phyloP scores from a whole-genome alignment of 176 grass and related monocot species.

The Oryza officinalis region DNA sequence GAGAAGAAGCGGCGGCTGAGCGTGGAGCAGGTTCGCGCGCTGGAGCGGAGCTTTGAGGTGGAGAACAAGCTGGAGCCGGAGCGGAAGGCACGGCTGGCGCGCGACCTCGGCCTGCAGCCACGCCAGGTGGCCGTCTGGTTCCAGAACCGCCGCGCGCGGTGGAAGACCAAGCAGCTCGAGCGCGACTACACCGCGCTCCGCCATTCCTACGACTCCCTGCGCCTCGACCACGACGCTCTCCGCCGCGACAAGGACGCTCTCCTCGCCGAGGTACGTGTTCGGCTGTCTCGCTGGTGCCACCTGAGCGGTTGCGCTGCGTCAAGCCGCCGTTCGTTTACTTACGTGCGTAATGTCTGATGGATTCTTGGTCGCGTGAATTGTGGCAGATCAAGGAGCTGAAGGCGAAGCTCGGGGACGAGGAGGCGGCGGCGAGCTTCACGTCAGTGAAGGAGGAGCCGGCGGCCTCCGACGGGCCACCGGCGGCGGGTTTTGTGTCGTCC shows the following conservation, averaged over 20 bases:
- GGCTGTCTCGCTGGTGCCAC: background rate
- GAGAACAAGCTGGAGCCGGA: conserved; percentile 97
- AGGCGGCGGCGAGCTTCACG: conserved; percentile 51
- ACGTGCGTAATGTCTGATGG: conserved; percentile 10
- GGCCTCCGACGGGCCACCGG: conserved; percentile 42
- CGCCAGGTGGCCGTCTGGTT: conserved; percentile 96
- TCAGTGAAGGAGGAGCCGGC: conserved; percentile 72
- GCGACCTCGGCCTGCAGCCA: conserved; percentile 87
- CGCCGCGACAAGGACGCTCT: conserved; percentile 63
- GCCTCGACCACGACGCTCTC: conserved; percentile 52
- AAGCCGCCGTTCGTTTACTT: background rate
- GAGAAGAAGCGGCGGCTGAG: conserved; percentile 94
- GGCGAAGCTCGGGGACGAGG: conserved; percentile 61
- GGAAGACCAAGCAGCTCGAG: conserved; percentile 96
- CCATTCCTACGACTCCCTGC: conserved; percentile 52
- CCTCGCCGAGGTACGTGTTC: conserved; percentile 50
- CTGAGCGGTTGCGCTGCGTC: background rate
- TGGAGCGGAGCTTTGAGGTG: conserved; percentile 93
- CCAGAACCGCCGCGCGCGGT: conserved; percentile 95
- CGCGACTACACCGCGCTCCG: conserved; percentile 73
- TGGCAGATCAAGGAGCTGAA: conserved; percentile 71
- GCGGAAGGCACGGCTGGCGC: conserved; percentile 74
- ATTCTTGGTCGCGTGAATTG: background rate
- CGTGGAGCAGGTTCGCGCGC: conserved; percentile 71
- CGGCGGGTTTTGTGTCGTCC: conserved; percentile 46